Base-by-base conservation (phyloP, 768 basidiomycete genomes). In the Leccinum variicolor region DNA sequence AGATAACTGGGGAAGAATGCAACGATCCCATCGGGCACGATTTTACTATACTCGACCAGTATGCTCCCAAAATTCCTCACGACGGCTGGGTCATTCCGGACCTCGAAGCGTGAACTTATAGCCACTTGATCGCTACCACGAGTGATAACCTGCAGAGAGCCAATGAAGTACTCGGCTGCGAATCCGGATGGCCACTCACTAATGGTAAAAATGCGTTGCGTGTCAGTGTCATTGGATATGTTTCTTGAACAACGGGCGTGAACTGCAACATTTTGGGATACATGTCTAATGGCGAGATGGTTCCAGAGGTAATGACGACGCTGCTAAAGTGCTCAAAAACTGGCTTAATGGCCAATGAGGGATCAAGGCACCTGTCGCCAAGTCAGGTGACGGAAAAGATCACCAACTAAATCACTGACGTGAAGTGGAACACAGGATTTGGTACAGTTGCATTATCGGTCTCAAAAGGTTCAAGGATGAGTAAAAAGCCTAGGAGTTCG, bases 221-320 rank as follows among this genome's bases (percentile, higher is more conserved):
- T 13, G 93, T 91, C 46, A 99, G 80, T 19, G 97, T 95, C 97
- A 99, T 99, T 1, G 96, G 84, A 75, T 99, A 99, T 1, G 91
- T 92, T 73, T 98, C 95, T 75, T 94, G 91, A 6, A 98, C 91
- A 19, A 96, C 94, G 2, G 97, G 95, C 17, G 92, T 92, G 73
- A 99, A 99, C 64, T 94, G 93, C 29, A 99, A 80, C 92, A 99
- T 99, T 75, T 98, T 99, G 13, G 97, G 97, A 73, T 99, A 99
- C 97, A 99, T 99, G 74, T 99, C 97, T 57, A 99, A 75, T 3
- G 97, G 97, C 1, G 95, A 98, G 65, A 99, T 94, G 11, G 97
- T 99, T 65, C 97, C 97, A 4, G 94, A 98, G 0, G 97, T 99
- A 71, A 99, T 99, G 62, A 99, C 94, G 21, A 99, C 97, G 60